A percentile compares a stretch with the other conserved stretches of the same genome.
Conservation (phyloP, 2,329 filamentous ascomycete species). For the Aspergillus sp. region DNA sequence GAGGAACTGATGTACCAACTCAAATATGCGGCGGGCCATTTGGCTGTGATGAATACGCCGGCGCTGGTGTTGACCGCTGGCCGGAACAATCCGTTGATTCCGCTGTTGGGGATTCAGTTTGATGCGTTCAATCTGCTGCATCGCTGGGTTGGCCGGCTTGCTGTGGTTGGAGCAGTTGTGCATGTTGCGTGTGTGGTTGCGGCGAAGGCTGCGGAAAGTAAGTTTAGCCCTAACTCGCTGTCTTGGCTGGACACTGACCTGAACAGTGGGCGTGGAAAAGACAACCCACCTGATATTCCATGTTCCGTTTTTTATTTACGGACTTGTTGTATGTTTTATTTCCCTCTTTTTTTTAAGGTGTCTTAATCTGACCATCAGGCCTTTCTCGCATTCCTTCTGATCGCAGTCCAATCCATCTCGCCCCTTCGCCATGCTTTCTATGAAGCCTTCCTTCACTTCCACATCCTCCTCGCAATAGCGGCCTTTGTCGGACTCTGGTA, state of each 20-base stretch:
- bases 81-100: constrained; percentile 87
- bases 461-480: constrained; percentile 41
- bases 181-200: constrained; percentile 55
- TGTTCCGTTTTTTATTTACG: constrained; percentile 30
- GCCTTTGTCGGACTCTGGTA: constrained; percentile 42
- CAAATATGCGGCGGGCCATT: constrained; percentile 76
- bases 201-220: constrained; percentile 22
- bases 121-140: constrained; percentile 91
- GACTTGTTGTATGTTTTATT: constrained; percentile 27
- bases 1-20: constrained; percentile 46
- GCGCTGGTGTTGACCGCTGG: constrained; percentile 82
- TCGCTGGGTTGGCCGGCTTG: constrained; percentile 75
- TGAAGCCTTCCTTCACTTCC: constrained; percentile 45
- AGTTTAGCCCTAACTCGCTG: constrained; percentile 4
- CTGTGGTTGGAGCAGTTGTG: constrained; percentile 65
- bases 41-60: constrained; percentile 84
- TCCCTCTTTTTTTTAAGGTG: constrained; percentile 32
- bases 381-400: constrained; percentile 38
- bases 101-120: constrained; percentile 77
- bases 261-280: constrained; percentile 52
- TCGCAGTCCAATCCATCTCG: constrained; percentile 43
- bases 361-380: constrained; percentile 24
- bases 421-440: constrained; percentile 46
- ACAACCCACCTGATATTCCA: constrained; percentile 28
- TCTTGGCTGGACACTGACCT: neutral